Base-by-base conservation (phyloP, 495 filamentous ascomycete genomes). In the Pyrenopolyporus hunteri region DNA sequence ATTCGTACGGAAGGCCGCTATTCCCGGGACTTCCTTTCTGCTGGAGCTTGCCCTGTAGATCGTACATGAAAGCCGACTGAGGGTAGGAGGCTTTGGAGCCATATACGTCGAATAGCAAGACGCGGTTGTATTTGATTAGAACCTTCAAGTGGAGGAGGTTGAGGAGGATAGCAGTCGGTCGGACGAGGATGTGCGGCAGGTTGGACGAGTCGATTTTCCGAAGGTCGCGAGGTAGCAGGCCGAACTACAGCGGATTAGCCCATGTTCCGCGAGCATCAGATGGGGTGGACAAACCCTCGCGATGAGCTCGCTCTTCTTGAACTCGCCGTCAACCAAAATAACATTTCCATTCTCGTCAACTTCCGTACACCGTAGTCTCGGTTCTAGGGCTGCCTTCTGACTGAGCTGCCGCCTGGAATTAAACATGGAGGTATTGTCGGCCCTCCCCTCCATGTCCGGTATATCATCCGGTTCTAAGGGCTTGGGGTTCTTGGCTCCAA, bases 131-230 rank as follows among this genome's bases (percentile, higher is more conserved):
- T 73, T 97, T 97, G 70, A 98, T 97, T 9, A 98, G 81, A 17
- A 95, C 92, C 17, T 93, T 88, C 22, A 98, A 81, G 70, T 98
- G 94, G 9, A 98, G 83, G 13, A 98, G 82, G 66, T 97, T 98
- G 67, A 98, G 89, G 0, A 98, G 81, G 56, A 98, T 98, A 7
- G 94, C 92, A 32, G 89, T 92, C 22, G 92, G 92, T 43, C 94
- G 93, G 52, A 98, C 88, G 48, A 98, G 87, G 44, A 98, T 98
- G 63, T 97, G 91, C 4, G 94, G 94, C n/a, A 98, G 84, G 59
- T 96, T 89, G 45, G 91, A 96, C n/a, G 92, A 96, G 70, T 97
- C 94, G 66, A 98, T 97, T 72, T 98, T 98, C 66, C 94, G 90
- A 6, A 98, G 82, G 79, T 98, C 94, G 42, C 94, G 93, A 47